phyloP scores from a whole-genome alignment of 495 filamentous ascomycete species.

The Penicillium malachiteum region DNA sequence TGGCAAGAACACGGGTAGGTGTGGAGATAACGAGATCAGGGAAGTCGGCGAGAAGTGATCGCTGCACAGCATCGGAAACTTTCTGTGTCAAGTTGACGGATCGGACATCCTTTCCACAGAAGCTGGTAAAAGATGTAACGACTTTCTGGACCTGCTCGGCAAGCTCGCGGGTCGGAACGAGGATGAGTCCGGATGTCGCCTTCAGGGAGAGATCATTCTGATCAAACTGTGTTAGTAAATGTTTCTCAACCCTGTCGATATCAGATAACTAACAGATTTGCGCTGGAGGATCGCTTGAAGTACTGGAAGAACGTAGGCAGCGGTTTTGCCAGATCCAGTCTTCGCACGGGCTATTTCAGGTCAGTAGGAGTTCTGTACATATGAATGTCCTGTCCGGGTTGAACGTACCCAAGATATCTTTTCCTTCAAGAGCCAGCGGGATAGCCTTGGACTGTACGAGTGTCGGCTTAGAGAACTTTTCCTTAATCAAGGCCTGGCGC shows the following conservation, averaged over 20 bases:
- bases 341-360: slow-evolving; percentile 66
- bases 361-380: slow-evolving; percentile 20
- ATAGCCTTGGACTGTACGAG: slow-evolving; percentile 83
- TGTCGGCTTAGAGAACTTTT: slow-evolving; percentile 82
- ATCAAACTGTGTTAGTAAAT: not conserved
- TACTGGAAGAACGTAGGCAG: slow-evolving; percentile 92
- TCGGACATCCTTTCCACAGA: slow-evolving; percentile 80
- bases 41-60: slow-evolving; percentile 78
- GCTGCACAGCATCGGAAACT: slow-evolving; percentile 80
- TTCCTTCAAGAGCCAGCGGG: slow-evolving; percentile 84
- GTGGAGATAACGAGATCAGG: slow-evolving; percentile 91
- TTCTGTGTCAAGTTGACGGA: slow-evolving; percentile 83
- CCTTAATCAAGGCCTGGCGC: slow-evolving; percentile 79
- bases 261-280: slow-evolving; percentile 59
- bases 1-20: slow-evolving; percentile 70
- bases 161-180: slow-evolving; percentile 92
- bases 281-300: slow-evolving; percentile 75
- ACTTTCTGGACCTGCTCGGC: slow-evolving; percentile 83
- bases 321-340: slow-evolving; percentile 94
- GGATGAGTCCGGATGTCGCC: slow-evolving; percentile 68
- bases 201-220: slow-evolving; percentile 43
- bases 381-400: not conserved
- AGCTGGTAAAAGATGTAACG: slow-evolving; percentile 68
- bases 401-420: slow-evolving; percentile 73
- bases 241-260: not conserved